phyloP scores from a whole-genome alignment of 1,139 yeast genomes.

The Geotrichum fermentans region DNA sequence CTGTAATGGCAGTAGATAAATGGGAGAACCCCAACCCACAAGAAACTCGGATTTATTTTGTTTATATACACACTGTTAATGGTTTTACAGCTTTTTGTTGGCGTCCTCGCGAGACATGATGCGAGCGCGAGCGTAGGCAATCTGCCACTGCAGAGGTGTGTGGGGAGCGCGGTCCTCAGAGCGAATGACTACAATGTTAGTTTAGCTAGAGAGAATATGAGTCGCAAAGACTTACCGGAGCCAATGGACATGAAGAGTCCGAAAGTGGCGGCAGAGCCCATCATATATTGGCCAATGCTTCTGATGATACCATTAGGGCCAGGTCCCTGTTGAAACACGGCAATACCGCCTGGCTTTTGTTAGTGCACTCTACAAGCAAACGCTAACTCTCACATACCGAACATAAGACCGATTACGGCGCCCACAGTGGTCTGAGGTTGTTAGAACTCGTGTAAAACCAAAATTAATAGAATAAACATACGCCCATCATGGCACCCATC shows the following conservation, averaged over 20 bases:
- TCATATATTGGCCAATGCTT: constrained; percentile 92
- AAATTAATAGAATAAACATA: constrained; percentile 30
- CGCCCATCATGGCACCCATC: constrained; percentile 97
- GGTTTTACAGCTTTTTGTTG: constrained; percentile 12
- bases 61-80: not conserved
- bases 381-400: constrained; percentile 46
- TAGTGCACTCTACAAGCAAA: not conserved
- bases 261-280: constrained; percentile 95
- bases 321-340: constrained; percentile 87
- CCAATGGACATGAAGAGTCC: constrained; percentile 96
- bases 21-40: not conserved
- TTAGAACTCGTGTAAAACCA: not conserved
- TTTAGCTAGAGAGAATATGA: not conserved
- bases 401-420: constrained; percentile 88
- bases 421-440: constrained; percentile 67
- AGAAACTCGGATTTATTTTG: not conserved
- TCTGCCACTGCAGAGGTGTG: constrained; percentile 33
- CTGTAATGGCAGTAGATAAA: too few relatives aligned
- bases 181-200: constrained; percentile 62
- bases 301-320: constrained; percentile 98
- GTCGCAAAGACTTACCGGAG: constrained; percentile 26
- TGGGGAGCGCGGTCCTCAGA: constrained; percentile 47
- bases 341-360: constrained; percentile 56
- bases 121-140: constrained; percentile 30
- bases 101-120: constrained; percentile 20